phyloP scores from a whole-genome alignment of 305 asterid genomes.

The Fraxinus xanthoxyloides region DNA sequence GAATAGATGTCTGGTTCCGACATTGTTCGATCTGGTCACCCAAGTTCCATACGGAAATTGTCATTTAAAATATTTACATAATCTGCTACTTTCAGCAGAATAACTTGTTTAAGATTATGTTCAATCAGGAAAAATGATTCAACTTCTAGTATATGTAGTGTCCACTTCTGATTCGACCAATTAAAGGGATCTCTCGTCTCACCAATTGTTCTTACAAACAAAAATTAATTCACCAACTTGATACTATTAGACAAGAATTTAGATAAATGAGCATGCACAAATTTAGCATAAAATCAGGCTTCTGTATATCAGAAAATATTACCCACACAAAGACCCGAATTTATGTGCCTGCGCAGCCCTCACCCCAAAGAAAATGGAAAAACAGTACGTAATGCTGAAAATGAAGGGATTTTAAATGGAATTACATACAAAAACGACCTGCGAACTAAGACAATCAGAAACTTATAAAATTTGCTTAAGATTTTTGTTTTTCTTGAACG shows the following conservation, averaged over 20 bases:
- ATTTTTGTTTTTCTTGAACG: background rate
- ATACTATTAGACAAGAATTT: background rate
- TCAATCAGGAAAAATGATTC: background rate
- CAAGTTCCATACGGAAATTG: background rate
- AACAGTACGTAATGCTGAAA: background rate
- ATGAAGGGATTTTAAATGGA: too few relatives aligned
- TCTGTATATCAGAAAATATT: background rate
- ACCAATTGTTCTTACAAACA: background rate
- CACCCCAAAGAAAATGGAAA: background rate
- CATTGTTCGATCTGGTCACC: slow-evolving; percentile 18
- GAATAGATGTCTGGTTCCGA: slow-evolving; percentile 19
- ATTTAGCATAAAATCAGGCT: background rate
- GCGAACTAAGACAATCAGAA: background rate
- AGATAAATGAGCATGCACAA: background rate
- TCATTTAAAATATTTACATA: background rate
- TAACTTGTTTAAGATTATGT: background rate
- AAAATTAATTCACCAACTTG: slow-evolving; percentile 10
- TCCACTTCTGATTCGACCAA: slow-evolving; percentile 6
- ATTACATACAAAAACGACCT: too few relatives aligned
- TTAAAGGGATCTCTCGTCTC: background rate
- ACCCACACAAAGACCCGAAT: background rate
- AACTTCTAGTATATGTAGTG: background rate
- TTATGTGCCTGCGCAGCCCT: background rate
- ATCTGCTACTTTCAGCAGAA: background rate
- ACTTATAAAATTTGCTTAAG: background rate